phyloP scores from a whole-genome alignment of 176 grass and related monocot genomes.

The Pharus latifolius region DNA sequence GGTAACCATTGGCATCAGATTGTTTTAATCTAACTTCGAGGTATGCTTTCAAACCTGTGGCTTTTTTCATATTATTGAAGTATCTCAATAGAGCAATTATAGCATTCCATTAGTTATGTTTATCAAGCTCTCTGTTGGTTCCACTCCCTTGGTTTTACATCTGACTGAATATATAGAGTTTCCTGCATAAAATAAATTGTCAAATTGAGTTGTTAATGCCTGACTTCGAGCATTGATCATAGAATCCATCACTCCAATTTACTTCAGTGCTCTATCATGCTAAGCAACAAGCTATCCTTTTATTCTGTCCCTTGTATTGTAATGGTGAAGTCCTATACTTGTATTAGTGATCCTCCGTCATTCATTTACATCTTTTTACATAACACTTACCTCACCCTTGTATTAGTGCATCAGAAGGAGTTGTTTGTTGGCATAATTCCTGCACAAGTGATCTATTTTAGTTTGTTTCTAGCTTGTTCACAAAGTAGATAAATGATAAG shows the following conservation, averaged over 20 bases:
- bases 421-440: background rate
- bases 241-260: background rate
- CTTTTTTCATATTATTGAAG: background rate
- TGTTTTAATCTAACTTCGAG: constrained; percentile 9
- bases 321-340: background rate
- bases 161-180: constrained; percentile 5
- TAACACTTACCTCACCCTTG: too few species aligned
- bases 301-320: background rate
- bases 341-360: background rate
- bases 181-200: background rate
- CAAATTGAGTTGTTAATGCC: background rate
- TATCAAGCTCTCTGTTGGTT: background rate
- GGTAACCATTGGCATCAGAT: background rate
- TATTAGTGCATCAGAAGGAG: background rate
- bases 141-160: background rate
- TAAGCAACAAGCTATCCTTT: background rate
- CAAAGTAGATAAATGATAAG: background rate
- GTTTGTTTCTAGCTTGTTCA: background rate
- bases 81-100: background rate
- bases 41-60: constrained; percentile 22
- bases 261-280: background rate
- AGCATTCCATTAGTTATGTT: constrained; percentile 2
- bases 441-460: background rate
- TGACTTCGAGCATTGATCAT: background rate
- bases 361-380: too few species aligned